Base-by-base conservation (phyloP, 1,139 yeast species). In the Debaryomyces psychrophilus region DNA sequence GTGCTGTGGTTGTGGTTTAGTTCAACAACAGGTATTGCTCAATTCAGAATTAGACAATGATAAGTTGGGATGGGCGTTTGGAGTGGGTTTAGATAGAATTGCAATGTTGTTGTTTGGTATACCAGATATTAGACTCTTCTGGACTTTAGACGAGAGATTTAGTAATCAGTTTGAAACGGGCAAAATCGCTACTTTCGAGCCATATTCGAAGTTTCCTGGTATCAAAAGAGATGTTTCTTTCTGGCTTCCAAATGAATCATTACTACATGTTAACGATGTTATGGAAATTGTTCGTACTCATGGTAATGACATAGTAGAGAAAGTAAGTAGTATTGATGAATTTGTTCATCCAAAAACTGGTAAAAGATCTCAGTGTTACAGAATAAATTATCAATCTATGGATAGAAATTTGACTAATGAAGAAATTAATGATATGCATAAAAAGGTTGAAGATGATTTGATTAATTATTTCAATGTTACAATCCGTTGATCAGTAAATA, bases 1-100 rank as follows among this genome's bases (percentile, higher is more conserved):
- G 69, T 85, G 96, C 65, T 90, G 97, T 61, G 99, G 99, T 1
- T 89, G 96, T 66, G 99, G 99, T 22, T 77, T 93, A 41, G 96
- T 90, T 3, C 83, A 82, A 57, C 88, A 90, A 56, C 82, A 82
- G 43, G 95, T 93, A 0, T 71, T 90, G 41, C 69, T 81, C 29
- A 87, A 85, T 54, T 80, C 97, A 1, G 95, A 89, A 0, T 73
- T 86, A 43, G 66, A 75, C 11, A 76, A 81, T 46, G 79, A 85
- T 23, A 81, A 90, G 45, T 51, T 74, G 25, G 95, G 97, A 6
- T 93, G 99, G 99, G 99, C 99, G 0, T 93, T 95, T 69, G 99
- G 99, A 8, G 77, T 95, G 45, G 99, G 99, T 0, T 73, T 93
- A 44, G 99, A 93, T 64, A 79, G 99, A 60, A 83, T 93, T 49